phyloP scores from a whole-genome alignment of 2,329 filamentous ascomycete species.

The Colletotrichum viniferum region DNA sequence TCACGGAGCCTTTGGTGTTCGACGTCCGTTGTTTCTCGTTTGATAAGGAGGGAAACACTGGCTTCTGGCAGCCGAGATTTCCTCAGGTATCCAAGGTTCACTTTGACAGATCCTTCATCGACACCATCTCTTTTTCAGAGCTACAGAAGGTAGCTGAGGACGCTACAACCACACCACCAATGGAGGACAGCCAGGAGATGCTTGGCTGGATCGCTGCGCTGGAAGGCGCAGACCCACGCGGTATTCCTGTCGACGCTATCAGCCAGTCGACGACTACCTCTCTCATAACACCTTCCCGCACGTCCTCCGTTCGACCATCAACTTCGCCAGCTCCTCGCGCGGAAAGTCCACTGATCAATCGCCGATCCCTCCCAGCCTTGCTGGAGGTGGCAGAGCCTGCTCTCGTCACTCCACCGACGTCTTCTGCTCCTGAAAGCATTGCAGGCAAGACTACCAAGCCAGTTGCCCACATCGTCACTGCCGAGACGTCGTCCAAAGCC shows the following conservation, averaged over 20 bases:
- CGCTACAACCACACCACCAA: conserved; percentile 52
- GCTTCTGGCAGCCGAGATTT: conserved; percentile 78
- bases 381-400: not conserved
- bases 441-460: not conserved
- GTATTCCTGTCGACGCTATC: conserved; percentile 42
- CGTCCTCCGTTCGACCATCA: not conserved
- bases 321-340: not conserved
- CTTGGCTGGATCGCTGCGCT: conserved; percentile 64
- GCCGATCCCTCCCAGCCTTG: not conserved
- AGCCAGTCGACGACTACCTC: conserved; percentile 49
- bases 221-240: conserved; percentile 56
- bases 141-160: conserved; percentile 69
- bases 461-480: not conserved
- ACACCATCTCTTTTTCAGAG: conserved; percentile 72
- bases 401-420: conserved; percentile 17
- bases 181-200: conserved; percentile 65
- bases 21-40: conserved; percentile 84
- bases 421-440: conserved; percentile 5
- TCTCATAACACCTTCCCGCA: conserved; percentile 6
- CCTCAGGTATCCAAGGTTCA: conserved; percentile 79
- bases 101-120: conserved; percentile 71
- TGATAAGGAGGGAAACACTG: conserved; percentile 70
- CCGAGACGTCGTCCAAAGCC: not conserved
- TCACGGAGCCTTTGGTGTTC: conserved; percentile 75
- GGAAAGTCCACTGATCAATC: not conserved